phyloP scores from a whole-genome alignment of 805 yeast genomes.

The Teunomyces kruisii region DNA sequence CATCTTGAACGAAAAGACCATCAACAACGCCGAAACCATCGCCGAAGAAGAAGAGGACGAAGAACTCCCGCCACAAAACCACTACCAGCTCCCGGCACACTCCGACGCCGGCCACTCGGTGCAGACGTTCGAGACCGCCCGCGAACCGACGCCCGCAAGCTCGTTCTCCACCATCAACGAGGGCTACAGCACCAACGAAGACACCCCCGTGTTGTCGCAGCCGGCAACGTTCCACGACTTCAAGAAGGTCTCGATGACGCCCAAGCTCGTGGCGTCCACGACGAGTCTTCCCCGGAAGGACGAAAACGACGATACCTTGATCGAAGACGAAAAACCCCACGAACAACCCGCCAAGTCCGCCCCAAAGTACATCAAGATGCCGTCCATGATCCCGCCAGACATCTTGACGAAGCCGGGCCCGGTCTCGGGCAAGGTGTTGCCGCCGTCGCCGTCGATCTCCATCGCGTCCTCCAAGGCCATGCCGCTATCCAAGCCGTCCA shows the following conservation, averaged over 20 bases:
- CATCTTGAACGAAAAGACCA: conserved; percentile 22
- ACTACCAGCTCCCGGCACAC: conserved; percentile 1
- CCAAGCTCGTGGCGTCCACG: not conserved
- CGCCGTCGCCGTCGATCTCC: conserved; percentile 1
- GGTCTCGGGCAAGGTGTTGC: not conserved
- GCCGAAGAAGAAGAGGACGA: conserved; percentile 20
- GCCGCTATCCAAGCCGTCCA: conserved; percentile 3
- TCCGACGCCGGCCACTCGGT: conserved; percentile 14
- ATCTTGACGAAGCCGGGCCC: not conserved
- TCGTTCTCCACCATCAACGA: conserved; percentile 22
- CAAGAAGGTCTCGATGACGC: conserved; percentile 4
- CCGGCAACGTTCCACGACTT: conserved; percentile 25
- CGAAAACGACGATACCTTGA: conserved; percentile 27
- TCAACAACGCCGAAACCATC: conserved; percentile 1
- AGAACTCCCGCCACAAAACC: too few relatives aligned
- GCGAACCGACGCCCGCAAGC: conserved; percentile 10
- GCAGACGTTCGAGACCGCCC: conserved; percentile 31
- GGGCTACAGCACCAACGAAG: conserved; percentile 18
- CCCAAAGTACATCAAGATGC: not conserved
- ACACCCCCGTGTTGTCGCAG: conserved; percentile 24
- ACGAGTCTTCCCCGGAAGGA: not conserved
- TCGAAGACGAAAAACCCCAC: conserved; percentile 13
- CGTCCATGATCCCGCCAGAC: conserved; percentile 1
- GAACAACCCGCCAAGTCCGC: not conserved
- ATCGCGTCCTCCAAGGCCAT: not conserved